phyloP scores from a whole-genome alignment of 164 flowering plant species.

The Macadamia tetraphylla region DNA sequence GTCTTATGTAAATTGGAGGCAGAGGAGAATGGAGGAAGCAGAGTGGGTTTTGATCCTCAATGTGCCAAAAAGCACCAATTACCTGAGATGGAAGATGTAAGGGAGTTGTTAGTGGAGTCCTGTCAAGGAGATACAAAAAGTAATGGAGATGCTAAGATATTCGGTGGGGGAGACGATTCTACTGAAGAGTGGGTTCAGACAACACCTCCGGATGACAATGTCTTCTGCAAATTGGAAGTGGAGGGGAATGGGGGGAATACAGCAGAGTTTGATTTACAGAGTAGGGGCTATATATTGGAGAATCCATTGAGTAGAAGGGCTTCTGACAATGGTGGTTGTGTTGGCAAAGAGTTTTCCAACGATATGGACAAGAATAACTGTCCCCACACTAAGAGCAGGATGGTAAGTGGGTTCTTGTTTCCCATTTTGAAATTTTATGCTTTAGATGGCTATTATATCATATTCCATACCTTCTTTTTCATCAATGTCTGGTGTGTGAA shows the following conservation, averaged over 20 bases:
- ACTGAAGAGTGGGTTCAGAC: conserved; percentile 20
- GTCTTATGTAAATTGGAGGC: too few relatives aligned
- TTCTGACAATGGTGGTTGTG: neutral
- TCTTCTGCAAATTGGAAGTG: conserved; percentile 8
- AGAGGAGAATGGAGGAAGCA: neutral
- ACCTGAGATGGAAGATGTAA: neutral
- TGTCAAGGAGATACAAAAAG: neutral
- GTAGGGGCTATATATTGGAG: neutral
- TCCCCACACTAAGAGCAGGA: neutral
- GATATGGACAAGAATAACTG: neutral
- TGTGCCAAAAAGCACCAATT: neutral
- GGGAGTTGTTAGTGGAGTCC: neutral
- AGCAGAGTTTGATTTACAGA: conserved; percentile 1
- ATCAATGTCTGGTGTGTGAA: neutral
- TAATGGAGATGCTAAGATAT: conserved; percentile 1
- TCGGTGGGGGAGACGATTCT: conserved; percentile 6
- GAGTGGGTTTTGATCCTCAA: neutral
- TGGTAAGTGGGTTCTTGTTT: neutral
- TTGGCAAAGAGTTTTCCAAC: neutral
- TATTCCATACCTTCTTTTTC: neutral
- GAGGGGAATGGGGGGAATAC: neutral
- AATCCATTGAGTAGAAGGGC: neutral
- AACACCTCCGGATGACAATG: conserved; percentile 30
- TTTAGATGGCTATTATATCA: neutral
- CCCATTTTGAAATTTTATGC: neutral